Evolutionary conservation across 108 stramenopile genomes (phyloP).

Genomic region (Cyclotella cryptica): DNA sequence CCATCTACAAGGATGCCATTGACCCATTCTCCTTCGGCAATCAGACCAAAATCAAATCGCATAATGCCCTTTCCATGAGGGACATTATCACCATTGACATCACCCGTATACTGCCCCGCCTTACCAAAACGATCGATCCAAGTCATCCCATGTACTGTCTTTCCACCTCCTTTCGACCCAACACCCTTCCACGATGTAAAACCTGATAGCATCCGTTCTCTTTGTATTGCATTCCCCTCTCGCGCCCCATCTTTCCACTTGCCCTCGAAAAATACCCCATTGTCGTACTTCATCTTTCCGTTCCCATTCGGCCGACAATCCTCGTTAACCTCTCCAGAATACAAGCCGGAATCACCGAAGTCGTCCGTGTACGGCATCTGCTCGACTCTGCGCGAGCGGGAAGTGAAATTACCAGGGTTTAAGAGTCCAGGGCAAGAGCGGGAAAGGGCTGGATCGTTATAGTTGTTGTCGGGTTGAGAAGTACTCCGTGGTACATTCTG

Average conservation of each 20-base stretch:
- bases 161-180: conserved; percentile 9
- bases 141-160: conserved; percentile 17
- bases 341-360: conserved; percentile 17
- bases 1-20: conserved; percentile 10
- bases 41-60: conserved; percentile 20
- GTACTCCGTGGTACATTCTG: background rate
- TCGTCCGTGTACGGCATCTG: conserved; percentile 33
- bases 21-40: conserved; percentile 24
- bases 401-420: background rate
- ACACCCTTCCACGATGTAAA: conserved; percentile 28
- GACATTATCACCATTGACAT: conserved; percentile 14
- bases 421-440: background rate
- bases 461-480: background rate
- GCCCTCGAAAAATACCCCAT: conserved; percentile 29
- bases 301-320: conserved; percentile 21
- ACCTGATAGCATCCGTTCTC: conserved; percentile 30
- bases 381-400: conserved; percentile 6
- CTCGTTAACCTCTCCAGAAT: conserved; percentile 30
- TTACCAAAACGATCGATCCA: conserved; percentile 24
- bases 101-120: conserved; percentile 14
- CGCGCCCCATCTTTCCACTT: conserved; percentile 30
- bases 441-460: background rate
- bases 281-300: conserved; percentile 32
- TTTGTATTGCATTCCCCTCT: conserved; percentile 8
- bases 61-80: conserved; percentile 29